These are phyloP conservation scores for Agaricales sp. DNA, from an alignment of 1,284 basidiomycete species.

Conservation along the genomic window DNA sequence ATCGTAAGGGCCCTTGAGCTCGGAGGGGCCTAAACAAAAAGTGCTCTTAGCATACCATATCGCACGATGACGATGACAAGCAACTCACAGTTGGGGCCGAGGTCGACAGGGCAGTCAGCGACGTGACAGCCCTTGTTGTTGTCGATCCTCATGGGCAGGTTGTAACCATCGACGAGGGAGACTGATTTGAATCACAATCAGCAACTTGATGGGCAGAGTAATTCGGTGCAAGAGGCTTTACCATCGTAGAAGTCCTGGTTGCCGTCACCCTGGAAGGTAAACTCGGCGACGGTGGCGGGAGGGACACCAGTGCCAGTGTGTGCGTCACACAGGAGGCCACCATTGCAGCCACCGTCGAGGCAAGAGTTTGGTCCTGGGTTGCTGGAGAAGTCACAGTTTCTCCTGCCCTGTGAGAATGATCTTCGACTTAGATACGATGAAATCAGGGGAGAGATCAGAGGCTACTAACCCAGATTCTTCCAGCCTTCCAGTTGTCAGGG, in stretches of 20 bases:
- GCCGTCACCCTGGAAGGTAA: slow-evolving; percentile 24
- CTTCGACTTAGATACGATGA: background rate
- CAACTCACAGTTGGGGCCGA: slow-evolving; percentile 12
- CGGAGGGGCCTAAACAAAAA: slow-evolving; percentile 28
- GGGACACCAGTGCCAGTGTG: too few species aligned
- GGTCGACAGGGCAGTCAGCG: slow-evolving; percentile 22
- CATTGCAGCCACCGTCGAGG: background rate
- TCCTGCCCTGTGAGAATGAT: background rate
- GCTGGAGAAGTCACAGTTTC: background rate
- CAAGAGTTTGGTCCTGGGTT: background rate
- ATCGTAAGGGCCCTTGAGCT: slow-evolving; percentile 42
- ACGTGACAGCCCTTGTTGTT: slow-evolving; percentile 19
- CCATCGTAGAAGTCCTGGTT: slow-evolving; percentile 31
- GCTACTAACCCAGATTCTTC: background rate
- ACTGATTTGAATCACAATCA: slow-evolving; percentile 4
- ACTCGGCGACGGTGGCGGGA: slow-evolving; percentile 35
- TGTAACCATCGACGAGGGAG: slow-evolving; percentile 24
- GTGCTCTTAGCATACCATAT: background rate
- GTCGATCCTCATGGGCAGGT: slow-evolving; percentile 23
- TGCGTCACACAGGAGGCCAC: too few species aligned
- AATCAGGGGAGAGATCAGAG: background rate
- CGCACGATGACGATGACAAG: background rate
- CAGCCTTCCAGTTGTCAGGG: slow-evolving; percentile 1
- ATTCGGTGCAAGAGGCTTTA: slow-evolving; percentile 9
- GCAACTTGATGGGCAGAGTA: background rate